phyloP scores from a whole-genome alignment of 768 basidiomycete species.

The Phanerodontia chrysosporium region DNA sequence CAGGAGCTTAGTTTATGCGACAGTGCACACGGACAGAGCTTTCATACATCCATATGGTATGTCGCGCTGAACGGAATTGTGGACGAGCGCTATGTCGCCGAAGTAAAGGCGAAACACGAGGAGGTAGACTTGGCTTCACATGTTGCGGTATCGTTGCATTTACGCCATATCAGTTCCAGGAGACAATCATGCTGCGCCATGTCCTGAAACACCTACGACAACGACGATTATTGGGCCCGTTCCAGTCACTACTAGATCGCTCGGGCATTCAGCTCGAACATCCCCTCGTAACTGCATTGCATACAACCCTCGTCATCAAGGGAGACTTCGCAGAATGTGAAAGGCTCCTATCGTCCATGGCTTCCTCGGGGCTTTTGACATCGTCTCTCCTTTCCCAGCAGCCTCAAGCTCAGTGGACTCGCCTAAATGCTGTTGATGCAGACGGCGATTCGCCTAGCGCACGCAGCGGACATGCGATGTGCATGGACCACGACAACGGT shows the following conservation, averaged over 20 bases:
- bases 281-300: slow-evolving; percentile 61
- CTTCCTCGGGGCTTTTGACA: slow-evolving; percentile 57
- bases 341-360: slow-evolving; percentile 43
- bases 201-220: slow-evolving; percentile 76
- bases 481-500: slow-evolving; percentile 59
- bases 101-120: slow-evolving; percentile 49
- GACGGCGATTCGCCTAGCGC: slow-evolving; percentile 63
- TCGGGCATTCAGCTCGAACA: slow-evolving; percentile 61
- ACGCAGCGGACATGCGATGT: slow-evolving; percentile 81
- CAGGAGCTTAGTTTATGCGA: neutral
- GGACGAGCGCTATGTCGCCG: slow-evolving; percentile 53
- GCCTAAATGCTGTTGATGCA: slow-evolving; percentile 53
- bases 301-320: slow-evolving; percentile 58
- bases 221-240: slow-evolving; percentile 65
- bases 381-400: slow-evolving; percentile 53
- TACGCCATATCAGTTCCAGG: slow-evolving; percentile 54
- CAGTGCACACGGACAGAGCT: slow-evolving; percentile 69
- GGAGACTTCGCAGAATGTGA: slow-evolving; percentile 64
- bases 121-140: slow-evolving; percentile 40
- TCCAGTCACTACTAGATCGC: slow-evolving; percentile 51
- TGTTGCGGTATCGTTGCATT: neutral
- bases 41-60: slow-evolving; percentile 80
- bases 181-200: slow-evolving; percentile 60
- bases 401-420: slow-evolving; percentile 59
- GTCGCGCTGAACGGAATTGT: slow-evolving; percentile 57